A percentile compares a stretch with the other conserved stretches of the same genome.
These are phyloP conservation scores for Hypholoma fasciculare DNA, from an alignment of 768 basidiomycete genomes.

Conservation along the genomic window DNA sequence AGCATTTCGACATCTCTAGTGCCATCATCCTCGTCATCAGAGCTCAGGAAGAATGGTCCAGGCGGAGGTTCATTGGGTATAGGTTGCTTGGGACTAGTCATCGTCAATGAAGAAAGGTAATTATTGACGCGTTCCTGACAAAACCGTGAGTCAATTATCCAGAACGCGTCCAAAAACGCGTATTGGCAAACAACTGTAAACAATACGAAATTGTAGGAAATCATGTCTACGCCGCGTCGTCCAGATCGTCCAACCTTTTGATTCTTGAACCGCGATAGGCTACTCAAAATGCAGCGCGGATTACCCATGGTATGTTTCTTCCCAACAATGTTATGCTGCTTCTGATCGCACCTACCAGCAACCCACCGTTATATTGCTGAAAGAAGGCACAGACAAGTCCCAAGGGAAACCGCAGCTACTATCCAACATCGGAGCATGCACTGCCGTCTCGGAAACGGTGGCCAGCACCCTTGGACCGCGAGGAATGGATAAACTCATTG, in stretches of 20 bases:
- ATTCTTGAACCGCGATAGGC: slow-evolving; percentile 15
- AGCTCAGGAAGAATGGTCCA: slow-evolving; percentile 59
- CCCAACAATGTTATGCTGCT: background rate
- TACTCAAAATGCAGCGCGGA: slow-evolving; percentile 76
- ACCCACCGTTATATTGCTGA: slow-evolving; percentile 95
- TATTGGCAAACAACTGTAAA: slow-evolving; percentile 40
- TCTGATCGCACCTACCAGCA: slow-evolving; percentile 52
- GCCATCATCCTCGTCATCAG: slow-evolving; percentile 45
- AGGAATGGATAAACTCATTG: slow-evolving; percentile 99
- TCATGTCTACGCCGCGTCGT: slow-evolving; percentile 15
- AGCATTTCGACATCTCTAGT: slow-evolving; percentile 6
- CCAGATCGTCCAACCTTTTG: slow-evolving; percentile 19
- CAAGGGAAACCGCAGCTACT: slow-evolving; percentile 92
- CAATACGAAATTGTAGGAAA: slow-evolving; percentile 25
- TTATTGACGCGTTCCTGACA: slow-evolving; percentile 3
- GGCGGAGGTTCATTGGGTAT: slow-evolving; percentile 31
- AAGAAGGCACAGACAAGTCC: slow-evolving; percentile 95
- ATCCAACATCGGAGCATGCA: slow-evolving; percentile 95
- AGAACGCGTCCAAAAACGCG: slow-evolving; percentile 30
- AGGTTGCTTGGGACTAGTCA: slow-evolving; percentile 26
- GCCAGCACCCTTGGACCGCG: slow-evolving; percentile 95
- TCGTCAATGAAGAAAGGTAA: background rate
- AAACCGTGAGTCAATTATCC: slow-evolving; percentile 20
- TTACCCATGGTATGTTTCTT: slow-evolving; percentile 64
- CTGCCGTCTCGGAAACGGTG: slow-evolving; percentile 89